These are phyloP conservation scores for Globisporangium sylvaticum DNA, from an alignment of 352 stramenopile species.

Conservation along the genomic window DNA sequence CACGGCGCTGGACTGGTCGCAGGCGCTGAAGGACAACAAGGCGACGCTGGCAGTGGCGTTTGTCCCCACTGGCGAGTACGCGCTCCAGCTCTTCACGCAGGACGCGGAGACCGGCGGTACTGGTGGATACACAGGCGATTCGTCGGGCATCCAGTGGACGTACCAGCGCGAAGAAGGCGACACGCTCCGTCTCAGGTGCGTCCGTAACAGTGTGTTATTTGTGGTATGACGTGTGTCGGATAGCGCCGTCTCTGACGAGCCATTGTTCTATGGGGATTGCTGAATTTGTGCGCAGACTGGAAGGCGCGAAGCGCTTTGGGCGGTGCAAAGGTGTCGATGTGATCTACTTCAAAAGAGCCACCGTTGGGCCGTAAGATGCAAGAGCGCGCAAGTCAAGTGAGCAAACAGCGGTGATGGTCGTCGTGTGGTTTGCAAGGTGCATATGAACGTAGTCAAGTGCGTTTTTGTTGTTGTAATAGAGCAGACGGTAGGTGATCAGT, in stretches of 20 bases:
- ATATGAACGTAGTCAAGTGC: background rate
- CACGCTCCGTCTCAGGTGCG: constrained; percentile 51
- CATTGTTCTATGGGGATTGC: background rate
- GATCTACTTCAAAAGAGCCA: constrained; percentile 63
- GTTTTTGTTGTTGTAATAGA: background rate
- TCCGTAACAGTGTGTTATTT: background rate
- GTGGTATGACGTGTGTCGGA: no score
- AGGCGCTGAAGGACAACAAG: constrained; percentile 52
- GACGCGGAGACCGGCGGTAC: no score
- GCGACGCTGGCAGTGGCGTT: constrained; percentile 46
- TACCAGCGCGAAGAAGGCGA: constrained; percentile 67
- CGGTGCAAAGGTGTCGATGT: constrained; percentile 80
- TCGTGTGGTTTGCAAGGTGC: background rate
- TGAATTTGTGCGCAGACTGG: constrained; percentile 27
- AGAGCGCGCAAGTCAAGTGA: background rate
- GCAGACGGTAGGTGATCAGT: background rate
- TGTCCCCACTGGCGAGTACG: constrained; percentile 26
- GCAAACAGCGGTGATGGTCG: background rate
- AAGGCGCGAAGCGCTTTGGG: constrained; percentile 65
- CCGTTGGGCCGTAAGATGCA: constrained; percentile 1
- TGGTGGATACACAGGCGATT: no score
- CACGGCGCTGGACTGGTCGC: constrained; percentile 70
- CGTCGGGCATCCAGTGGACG: constrained; percentile 56
- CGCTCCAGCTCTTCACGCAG: constrained; percentile 28
- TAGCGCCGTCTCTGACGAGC: no score